Evolutionary conservation across 768 basidiomycete species (phyloP), one percentile per base, ranked within the genome.

Genomic region (Hygrophorus pudorinus): DNA sequence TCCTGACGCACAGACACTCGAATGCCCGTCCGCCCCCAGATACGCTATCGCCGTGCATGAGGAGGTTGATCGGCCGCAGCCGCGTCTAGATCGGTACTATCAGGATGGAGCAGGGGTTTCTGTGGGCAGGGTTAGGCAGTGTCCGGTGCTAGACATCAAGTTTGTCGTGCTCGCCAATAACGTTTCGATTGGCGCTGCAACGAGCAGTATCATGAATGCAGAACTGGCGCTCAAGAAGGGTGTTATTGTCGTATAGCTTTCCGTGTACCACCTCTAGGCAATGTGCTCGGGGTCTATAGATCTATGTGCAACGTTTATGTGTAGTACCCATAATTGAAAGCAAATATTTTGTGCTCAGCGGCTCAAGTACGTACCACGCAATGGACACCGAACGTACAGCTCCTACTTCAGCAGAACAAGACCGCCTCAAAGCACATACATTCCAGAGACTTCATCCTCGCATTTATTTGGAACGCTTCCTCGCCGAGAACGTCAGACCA

Each of bases 171-270:
- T 98, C 41, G 75, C 82, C 48, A 93, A 96, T 62, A 98, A 98
- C 57, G 93, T 97, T 49, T 79, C 81, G 44, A 87, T 97, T 52
- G 94, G 96, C 6, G 94, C 96, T 16, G 94, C 96, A 41, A 99
- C 96, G 39, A 91, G 87, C 51, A 89, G 85, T 51, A 86, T 99
- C 58, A 93, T 98, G 55, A 99, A 98, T 58, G 94, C 94, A 2
- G 92, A 97, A 67, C 65, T 85, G n/a, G 92, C 92, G n/a, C 76
- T 91, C 5, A 59, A 83, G 33, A 89, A 82, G 64, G 85, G 84
- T 12, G 48, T 79, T 38, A 50, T 54, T 12, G 40, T n/a, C 28
- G n/a, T n/a, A n/a, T n/a, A n/a, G n/a, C n/a, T n/a, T n/a, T n/a
- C n/a, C n/a, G n/a, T n/a, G n/a, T n/a, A n/a, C n/a, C n/a, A n/a